Evolutionary conservation across 805 yeast species (phyloP).

Genomic region (Hanseniaspora thailandica): DNA sequence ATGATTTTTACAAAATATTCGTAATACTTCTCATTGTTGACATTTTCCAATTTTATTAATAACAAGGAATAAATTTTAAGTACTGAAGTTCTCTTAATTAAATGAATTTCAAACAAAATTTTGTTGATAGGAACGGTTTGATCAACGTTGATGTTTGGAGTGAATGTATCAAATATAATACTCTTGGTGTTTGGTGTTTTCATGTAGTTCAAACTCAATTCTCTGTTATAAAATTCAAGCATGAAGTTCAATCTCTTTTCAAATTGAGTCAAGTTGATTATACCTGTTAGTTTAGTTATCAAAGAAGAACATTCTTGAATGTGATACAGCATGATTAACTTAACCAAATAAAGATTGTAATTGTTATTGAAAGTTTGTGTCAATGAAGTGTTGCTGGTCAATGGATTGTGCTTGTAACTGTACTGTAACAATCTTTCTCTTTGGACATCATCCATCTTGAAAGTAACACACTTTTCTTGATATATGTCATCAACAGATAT

Average conservation of each 20-base stretch:
- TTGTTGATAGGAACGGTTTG: not conserved
- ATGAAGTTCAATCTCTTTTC: not conserved
- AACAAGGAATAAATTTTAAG: not conserved
- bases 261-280: not conserved
- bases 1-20: not conserved
- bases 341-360: not conserved
- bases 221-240: slow-evolving; percentile 3
- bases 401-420: not conserved
- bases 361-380: not conserved
- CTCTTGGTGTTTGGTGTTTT: not conserved
- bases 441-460: not conserved
- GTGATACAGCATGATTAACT: not conserved
- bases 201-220: not conserved
- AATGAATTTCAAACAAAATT: not conserved
- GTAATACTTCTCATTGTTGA: not conserved
- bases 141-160: not conserved
- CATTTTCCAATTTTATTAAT: not conserved
- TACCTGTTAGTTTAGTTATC: not conserved
- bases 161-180: not conserved
- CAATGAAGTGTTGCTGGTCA: not conserved
- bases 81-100: not conserved
- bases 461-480: not conserved
- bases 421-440: not conserved
- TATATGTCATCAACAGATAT: not conserved
- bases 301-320: not conserved